Conservation (phyloP, 2,329 filamentous ascomycete species). For the Colletotrichum sp. region DNA sequence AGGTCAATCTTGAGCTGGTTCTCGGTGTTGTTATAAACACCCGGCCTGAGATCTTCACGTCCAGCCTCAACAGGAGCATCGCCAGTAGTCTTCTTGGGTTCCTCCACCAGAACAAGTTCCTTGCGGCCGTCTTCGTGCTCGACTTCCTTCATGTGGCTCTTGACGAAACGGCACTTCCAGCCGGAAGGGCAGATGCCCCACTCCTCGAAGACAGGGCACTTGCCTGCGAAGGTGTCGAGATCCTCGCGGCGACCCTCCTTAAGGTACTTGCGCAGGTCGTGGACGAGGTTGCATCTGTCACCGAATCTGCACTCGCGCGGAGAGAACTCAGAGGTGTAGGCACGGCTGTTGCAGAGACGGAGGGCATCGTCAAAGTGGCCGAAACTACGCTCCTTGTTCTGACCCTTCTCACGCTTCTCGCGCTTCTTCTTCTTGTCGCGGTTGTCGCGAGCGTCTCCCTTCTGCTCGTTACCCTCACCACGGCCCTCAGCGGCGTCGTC, state of each 20-base stretch:
- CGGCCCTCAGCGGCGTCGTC: slow-evolving; percentile 56
- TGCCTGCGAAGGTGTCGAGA: slow-evolving; percentile 74
- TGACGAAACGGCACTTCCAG: slow-evolving; percentile 93
- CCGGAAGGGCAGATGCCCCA: slow-evolving; percentile 81
- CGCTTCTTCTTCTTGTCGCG: slow-evolving; percentile 55
- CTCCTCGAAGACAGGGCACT: slow-evolving; percentile 81
- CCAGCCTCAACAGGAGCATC: slow-evolving; percentile 40
- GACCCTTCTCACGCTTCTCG: slow-evolving; percentile 56
- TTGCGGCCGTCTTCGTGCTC: slow-evolving; percentile 79
- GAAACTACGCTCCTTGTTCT: slow-evolving; percentile 85
- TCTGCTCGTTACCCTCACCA: slow-evolving; percentile 48
- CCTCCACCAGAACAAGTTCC: slow-evolving; percentile 75
- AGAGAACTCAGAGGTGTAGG: slow-evolving; percentile 79
- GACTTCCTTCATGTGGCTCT: slow-evolving; percentile 84
- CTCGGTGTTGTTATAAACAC: slow-evolving; percentile 77
- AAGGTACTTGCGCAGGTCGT: slow-evolving; percentile 87
- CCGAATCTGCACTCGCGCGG: slow-evolving; percentile 79
- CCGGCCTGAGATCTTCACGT: slow-evolving; percentile 59
- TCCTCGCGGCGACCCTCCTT: slow-evolving; percentile 82
- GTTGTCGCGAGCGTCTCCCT: slow-evolving; percentile 39
- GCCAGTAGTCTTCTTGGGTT: slow-evolving; percentile 36
- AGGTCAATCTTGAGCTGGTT: slow-evolving; percentile 76
- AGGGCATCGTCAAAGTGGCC: slow-evolving; percentile 80
- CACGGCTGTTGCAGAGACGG: slow-evolving; percentile 77
- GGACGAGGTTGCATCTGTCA: slow-evolving; percentile 79